phyloP scores from a whole-genome alignment of 169 alveolate genomes.

The Theileria parva region DNA sequence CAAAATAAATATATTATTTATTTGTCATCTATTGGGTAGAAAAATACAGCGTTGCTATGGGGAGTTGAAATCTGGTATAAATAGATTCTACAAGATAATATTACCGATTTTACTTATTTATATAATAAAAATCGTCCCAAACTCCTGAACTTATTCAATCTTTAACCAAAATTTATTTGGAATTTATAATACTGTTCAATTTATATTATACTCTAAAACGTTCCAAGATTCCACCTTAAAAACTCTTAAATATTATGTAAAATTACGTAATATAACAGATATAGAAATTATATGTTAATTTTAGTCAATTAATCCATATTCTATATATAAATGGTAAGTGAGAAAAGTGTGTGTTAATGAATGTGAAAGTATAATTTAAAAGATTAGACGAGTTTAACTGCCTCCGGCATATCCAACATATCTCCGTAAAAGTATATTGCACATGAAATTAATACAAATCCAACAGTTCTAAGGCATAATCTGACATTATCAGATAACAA shows the following conservation, averaged over 20 bases:
- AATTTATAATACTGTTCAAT: not conserved
- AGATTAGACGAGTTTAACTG: slow-evolving; percentile 56
- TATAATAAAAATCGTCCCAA: slow-evolving; percentile 4
- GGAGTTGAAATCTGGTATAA: not conserved
- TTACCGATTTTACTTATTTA: not conserved
- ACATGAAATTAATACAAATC: slow-evolving; percentile 67
- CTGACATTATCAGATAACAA: slow-evolving; percentile 66
- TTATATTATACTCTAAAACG: not conserved
- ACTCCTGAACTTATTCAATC: not conserved
- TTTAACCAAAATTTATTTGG: not conserved
- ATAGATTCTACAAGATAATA: not conserved
- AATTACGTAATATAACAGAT: not conserved
- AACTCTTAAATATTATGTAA: not conserved
- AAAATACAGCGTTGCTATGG: slow-evolving; percentile 7
- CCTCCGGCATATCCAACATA: slow-evolving; percentile 78
- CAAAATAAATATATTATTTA: not conserved
- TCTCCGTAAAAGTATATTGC: slow-evolving; percentile 77
- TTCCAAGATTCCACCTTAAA: not conserved
- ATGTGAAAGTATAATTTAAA: not conserved
- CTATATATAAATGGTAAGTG: not conserved
- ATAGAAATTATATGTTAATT: not conserved
- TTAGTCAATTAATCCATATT: not conserved
- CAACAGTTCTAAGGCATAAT: slow-evolving; percentile 67
- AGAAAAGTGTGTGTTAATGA: not conserved
- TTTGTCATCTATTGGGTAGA: slow-evolving; percentile 12